Base-by-base conservation (phyloP, 176 grass and related monocot species). In the Aegilops longissima region DNA sequence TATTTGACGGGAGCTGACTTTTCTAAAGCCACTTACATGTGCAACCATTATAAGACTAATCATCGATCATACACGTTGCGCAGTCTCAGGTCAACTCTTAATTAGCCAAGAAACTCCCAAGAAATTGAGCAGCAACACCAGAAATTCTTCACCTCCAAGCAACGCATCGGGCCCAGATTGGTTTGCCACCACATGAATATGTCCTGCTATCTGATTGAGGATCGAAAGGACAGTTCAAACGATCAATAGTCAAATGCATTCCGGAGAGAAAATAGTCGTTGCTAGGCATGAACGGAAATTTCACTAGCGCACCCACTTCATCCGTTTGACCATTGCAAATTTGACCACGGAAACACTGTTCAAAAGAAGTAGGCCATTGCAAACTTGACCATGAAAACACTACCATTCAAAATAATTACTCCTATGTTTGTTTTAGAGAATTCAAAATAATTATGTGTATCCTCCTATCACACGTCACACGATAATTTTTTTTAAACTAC, bases 371-470 rank as follows among this genome's bases (percentile, higher is more conserved):
- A 2, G 24, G 18, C 5, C 0, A 42, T 5, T 67, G 11, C 61
- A 64, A 34, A 66, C 38, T 85, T 77, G 83, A 85, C 83, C 38
- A 52, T 66, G 25, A 27, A 10, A 38, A 39, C 31, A 47, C 8
- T 30, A 16, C 39, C 3, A 44, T 24, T 14, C 39, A 25, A 67
- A 67, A 2, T 38, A 63, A 63, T 30, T 62, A 42, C 4, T 42
- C 8, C 7, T 40, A 10, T 42, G 39, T 44, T 44, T 44, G 9
- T 44, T 42, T 12, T 12, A 40, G 8, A 10, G 2, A 30, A 69
- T 6, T 52, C 49, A 52, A 17, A 51, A 5, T 33, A 44, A 64
- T 30, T 30, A 58, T 56, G 62, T 21, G 33, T 67, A 13, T 44
- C n/a, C 34, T 24, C 8, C 13, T 71, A 27, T 9, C 54, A 42